Base-by-base conservation (phyloP, 2,329 filamentous ascomycete genomes). In the Shiraia bambusicola region DNA sequence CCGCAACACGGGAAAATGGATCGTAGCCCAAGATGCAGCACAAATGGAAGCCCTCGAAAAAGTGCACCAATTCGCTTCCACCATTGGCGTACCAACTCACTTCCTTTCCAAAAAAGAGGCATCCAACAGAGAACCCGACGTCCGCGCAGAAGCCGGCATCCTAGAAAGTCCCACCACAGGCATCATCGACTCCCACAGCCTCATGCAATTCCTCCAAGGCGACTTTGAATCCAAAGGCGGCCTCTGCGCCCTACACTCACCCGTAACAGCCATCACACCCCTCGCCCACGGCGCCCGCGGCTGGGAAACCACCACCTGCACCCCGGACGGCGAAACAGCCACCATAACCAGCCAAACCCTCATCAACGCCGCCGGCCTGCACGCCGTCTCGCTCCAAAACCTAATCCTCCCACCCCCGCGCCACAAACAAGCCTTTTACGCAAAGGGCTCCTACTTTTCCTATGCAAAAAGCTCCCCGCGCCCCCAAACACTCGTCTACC, bases 361-460 rank as follows among this genome's bases (percentile, higher is more conserved):
- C 9, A 75, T 97, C 59, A 98, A 97, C 71, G 82, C 86, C 2
- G 92, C 92, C 0, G 93, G 93, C 0, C 80, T 96, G 12, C 82
- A 80, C 47, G 88, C 91, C 14, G 85, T 85, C 37, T 73, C 72
- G 15, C 74, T 97, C 31, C 85, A 86, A 60, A 98, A 97, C 72
- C 84, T 91, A 79, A 80, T 97, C 27, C 76, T 88, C 0, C 82
- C 84, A 0, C 24, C 56, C 0, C 67, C 72, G 1, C 70, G 78
- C 4, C 82, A 82, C 36, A 72, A 74, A 28, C 78, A 69, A 16
- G 79, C 89, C 4, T 87, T 81, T 74, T 97, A 86, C 70, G 92
- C 92, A 45, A 98, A 98, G 73, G 93, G 93, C 1, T 92, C 88
- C 47, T 98, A 98, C 73, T 97, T 94, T 72, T 87, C 85, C 22